Evolutionary conservation across 495 filamentous ascomycete genomes (phyloP).

Genomic region (Tuber aestivum): DNA sequence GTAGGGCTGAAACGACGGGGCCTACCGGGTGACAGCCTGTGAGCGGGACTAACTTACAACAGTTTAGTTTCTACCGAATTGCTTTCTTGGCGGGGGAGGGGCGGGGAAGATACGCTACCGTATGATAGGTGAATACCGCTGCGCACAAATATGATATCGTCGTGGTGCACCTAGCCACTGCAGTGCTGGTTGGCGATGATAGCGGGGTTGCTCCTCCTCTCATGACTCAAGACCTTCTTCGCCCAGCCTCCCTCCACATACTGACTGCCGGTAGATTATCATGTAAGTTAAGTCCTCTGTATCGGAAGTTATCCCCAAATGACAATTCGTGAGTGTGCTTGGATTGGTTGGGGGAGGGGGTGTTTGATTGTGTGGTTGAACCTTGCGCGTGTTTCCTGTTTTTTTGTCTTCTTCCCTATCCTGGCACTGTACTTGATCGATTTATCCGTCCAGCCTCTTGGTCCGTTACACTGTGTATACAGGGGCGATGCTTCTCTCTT

Average conservation of each 20-base stretch:
- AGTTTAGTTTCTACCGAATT: not conserved
- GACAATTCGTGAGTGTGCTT: not conserved
- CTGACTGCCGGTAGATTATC: not conserved
- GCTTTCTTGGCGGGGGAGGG: not conserved
- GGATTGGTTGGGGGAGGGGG: not conserved
- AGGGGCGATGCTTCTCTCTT: not conserved
- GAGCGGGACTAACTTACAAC: not conserved
- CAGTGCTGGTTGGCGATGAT: not conserved
- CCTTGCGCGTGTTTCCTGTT: not conserved
- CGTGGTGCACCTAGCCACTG: not conserved
- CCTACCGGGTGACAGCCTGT: not conserved
- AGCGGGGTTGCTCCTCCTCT: not conserved
- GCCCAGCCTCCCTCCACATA: not conserved
- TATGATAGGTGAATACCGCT: not conserved
- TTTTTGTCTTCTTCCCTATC: not conserved
- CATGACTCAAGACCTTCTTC: not conserved
- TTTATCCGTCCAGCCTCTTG: not conserved
- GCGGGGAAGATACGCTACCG: too few relatives aligned
- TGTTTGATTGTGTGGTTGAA: not conserved
- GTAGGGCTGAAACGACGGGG: not conserved
- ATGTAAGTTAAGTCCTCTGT: not conserved
- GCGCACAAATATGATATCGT: not conserved
- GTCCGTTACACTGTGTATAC: not conserved
- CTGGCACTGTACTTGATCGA: not conserved
- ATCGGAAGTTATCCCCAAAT: not conserved